Conservation (phyloP, 2,329 filamentous ascomycete species). For the Arthrobotrys pseudoclavata region DNA sequence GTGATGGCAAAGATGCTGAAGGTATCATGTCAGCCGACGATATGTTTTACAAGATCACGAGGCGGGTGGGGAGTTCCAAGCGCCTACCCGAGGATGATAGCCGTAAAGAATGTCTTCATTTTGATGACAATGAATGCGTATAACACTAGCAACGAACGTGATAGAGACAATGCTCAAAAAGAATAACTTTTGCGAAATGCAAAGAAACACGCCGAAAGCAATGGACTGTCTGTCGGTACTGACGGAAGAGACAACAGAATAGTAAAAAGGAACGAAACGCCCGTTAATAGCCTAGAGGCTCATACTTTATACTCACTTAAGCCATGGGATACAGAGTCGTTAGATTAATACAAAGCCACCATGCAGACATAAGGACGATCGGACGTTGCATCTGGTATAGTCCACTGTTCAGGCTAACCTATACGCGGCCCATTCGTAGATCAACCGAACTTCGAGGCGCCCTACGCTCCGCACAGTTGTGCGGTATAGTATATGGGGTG, state of each 20-base stretch:
- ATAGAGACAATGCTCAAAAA: conserved; percentile 16
- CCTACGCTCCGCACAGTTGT: background rate
- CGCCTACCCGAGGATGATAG: conserved; percentile 36
- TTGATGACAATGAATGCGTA: conserved; percentile 17
- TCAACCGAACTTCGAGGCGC: background rate
- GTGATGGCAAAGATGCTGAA: conserved; percentile 21
- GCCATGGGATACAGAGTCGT: background rate
- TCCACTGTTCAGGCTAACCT: conserved; percentile 3
- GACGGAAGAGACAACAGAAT: conserved; percentile 2
- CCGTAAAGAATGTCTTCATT: conserved; percentile 39
- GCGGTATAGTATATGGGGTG: background rate
- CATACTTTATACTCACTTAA: conserved; percentile 20
- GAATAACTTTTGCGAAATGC: background rate
- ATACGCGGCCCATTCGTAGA: conserved; percentile 9
- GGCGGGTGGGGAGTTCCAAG: conserved; percentile 1
- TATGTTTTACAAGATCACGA: conserved; percentile 2
- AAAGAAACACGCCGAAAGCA: conserved; percentile 18
- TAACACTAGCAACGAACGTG: conserved; percentile 16
- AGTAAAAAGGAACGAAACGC: conserved; percentile 6
- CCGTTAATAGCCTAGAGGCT: conserved; percentile 6
- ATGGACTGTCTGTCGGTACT: conserved; percentile 16
- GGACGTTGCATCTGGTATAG: conserved; percentile 22
- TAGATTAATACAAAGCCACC: conserved; percentile 23
- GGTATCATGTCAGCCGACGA: background rate
- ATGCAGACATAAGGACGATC: conserved; percentile 21